Conservation (phyloP, 331 rosid species). For the Phaseolus coccineus region DNA sequence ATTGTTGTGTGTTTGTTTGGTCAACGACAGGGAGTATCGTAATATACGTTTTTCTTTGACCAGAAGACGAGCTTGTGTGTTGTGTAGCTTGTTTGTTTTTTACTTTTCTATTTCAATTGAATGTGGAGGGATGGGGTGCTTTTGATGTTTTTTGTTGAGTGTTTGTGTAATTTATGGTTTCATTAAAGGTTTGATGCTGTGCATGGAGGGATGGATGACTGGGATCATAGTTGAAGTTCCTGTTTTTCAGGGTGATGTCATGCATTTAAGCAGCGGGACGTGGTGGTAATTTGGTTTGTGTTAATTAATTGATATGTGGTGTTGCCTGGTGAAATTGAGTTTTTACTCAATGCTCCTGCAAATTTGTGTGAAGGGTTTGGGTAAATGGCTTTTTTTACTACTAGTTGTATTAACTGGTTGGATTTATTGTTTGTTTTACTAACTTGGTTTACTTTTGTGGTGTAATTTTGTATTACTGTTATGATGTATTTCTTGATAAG, state of each 20-base stretch:
- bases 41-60: slow-evolving; percentile 33
- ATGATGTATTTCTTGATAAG: not conserved
- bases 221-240: not conserved
- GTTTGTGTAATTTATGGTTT: not conserved
- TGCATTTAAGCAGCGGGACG: slow-evolving; percentile 30
- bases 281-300: slow-evolving; percentile 21
- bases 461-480: not conserved
- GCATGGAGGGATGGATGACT: not conserved
- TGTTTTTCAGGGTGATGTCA: not conserved
- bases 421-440: not conserved
- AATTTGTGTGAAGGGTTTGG: not conserved
- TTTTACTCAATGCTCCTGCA: not conserved
- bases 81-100: not conserved
- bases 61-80: slow-evolving; percentile 1
- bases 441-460: not conserved
- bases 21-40: slow-evolving; percentile 8
- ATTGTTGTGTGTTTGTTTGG: slow-evolving; percentile 18
- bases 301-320: not conserved
- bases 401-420: slow-evolving; percentile 4
- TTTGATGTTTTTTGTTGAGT: not conserved
- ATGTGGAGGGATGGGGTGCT: not conserved
- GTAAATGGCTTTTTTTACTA: slow-evolving; percentile 17
- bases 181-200: not conserved
- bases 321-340: slow-evolving; percentile 6
- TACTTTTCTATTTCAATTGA: not conserved